Percentiles rank a stretch among this genome's conserved stretches.
Evolutionary conservation across 2,329 filamentous ascomycete genomes (phyloP).

Genomic region (Epichloe scottii): DNA sequence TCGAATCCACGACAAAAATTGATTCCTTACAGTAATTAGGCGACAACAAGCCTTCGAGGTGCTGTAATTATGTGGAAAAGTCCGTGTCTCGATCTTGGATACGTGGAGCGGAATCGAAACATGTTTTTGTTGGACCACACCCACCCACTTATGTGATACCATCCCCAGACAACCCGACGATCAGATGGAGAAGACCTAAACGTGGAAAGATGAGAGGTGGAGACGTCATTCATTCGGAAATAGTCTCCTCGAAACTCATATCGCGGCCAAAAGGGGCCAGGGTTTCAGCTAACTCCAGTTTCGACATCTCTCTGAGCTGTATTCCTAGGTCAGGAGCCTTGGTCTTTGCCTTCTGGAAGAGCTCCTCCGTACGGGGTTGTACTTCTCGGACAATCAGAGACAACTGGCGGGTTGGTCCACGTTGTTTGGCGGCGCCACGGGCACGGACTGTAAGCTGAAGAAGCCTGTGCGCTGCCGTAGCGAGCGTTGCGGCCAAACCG

Average conservation of each 20-base stretch:
- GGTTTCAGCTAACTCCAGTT: not conserved
- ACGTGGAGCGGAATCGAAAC: not conserved
- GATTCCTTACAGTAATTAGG: too few relatives aligned
- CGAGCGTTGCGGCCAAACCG: not conserved
- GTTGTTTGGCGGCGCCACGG: constrained; percentile 2
- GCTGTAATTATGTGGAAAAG: too few relatives aligned
- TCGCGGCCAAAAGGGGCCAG: not conserved
- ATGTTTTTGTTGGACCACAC: not conserved
- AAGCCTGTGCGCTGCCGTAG: not conserved
- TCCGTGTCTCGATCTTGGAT: not conserved
- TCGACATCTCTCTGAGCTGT: not conserved
- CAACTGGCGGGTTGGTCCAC: not conserved
- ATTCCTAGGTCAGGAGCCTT: too few relatives aligned
- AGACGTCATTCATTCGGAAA: not conserved
- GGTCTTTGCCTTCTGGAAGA: too few relatives aligned
- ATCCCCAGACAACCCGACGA: not conserved
- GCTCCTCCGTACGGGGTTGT: too few relatives aligned
- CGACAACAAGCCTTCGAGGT: too few relatives aligned
- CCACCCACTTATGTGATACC: not conserved
- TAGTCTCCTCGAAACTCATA: not conserved
- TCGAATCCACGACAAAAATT: too few relatives aligned
- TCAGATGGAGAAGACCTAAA: not conserved
- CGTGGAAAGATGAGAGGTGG: not conserved
- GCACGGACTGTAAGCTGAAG: not conserved
- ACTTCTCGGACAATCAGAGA: too few relatives aligned